Percentiles rank a stretch among this genome's conserved stretches.
phyloP scores from a whole-genome alignment of 441 rosid species.

The Populus hybrid region DNA sequence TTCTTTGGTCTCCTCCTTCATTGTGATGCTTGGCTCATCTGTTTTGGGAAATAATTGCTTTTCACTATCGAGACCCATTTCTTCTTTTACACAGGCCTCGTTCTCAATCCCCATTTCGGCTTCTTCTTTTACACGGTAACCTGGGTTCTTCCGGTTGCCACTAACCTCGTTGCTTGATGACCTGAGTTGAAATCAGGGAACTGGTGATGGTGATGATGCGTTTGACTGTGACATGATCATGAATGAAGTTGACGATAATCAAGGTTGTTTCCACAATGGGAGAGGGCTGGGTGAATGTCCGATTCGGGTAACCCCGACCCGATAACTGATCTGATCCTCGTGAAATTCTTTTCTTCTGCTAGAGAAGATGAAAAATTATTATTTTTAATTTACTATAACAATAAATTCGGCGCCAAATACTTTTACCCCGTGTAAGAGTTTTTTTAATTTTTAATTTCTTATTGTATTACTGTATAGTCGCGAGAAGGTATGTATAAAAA shows the following conservation, averaged over 20 bases:
- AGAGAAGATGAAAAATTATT: no score
- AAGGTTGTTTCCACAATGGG: no score
- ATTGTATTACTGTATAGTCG: background rate
- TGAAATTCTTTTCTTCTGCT: no score
- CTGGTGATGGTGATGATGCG: conserved; percentile 31
- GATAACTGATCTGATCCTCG: no score
- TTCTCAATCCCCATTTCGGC: background rate
- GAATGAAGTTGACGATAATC: background rate
- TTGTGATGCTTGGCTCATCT: background rate
- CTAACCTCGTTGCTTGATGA: background rate
- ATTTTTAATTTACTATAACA: no score
- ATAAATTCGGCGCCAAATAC: no score
- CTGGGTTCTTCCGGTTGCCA: background rate
- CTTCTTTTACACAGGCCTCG: background rate
- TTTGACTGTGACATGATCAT: background rate
- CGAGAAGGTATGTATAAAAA: background rate
- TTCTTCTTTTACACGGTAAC: conserved; percentile 8
- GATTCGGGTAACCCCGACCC: no score
- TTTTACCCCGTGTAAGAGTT: no score
- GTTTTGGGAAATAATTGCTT: background rate
- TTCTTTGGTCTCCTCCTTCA: background rate
- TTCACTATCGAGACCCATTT: background rate
- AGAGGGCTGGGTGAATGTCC: no score
- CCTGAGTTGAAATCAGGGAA: conserved; percentile 30
- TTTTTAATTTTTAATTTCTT: no score